Percentiles rank a stretch among this genome's conserved stretches.
Conservation (phyloP, 225 moss, liverwort and hornwort genomes). For the Anthoceros angustus region DNA sequence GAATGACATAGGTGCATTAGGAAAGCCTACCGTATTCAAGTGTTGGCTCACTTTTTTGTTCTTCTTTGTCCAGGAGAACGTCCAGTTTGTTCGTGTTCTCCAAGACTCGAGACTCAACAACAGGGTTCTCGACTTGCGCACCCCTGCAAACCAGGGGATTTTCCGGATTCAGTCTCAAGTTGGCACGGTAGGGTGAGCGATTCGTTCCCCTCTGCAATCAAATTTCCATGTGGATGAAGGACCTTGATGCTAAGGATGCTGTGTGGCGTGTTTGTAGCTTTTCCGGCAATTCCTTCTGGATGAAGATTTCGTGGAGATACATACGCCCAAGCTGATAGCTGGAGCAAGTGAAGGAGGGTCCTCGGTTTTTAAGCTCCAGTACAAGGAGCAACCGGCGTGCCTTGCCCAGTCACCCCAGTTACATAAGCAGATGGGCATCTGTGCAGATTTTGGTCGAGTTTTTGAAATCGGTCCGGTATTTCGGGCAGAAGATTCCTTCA, state of each 20-base stretch:
- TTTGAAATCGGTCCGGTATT: slow-evolving; percentile 89
- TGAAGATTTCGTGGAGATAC: slow-evolving; percentile 64
- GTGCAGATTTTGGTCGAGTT: slow-evolving; percentile 81
- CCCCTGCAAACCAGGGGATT: slow-evolving; percentile 84
- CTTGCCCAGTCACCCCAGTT: slow-evolving; percentile 89
- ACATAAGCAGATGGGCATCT: slow-evolving; percentile 84
- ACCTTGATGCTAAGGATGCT: background rate
- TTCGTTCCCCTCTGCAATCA: background rate
- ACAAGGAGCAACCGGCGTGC: slow-evolving; percentile 71
- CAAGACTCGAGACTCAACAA: slow-evolving; percentile 87
- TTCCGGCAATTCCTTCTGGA: slow-evolving; percentile 61
- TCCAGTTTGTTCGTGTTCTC: slow-evolving; percentile 39
- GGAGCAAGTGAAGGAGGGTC: slow-evolving; percentile 97
- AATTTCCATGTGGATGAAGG: background rate
- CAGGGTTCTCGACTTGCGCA: slow-evolving; percentile 68
- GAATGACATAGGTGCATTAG: too few species aligned
- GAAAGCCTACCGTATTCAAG: too few species aligned
- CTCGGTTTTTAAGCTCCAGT: slow-evolving; percentile 69
- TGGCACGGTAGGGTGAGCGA: slow-evolving; percentile 30
- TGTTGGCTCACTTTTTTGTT: background rate
- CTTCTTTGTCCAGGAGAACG: slow-evolving; percentile 26
- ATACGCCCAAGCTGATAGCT: slow-evolving; percentile 76
- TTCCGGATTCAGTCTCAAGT: slow-evolving; percentile 72
- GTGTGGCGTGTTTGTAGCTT: slow-evolving; percentile 26
- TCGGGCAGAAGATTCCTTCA: slow-evolving; percentile 83